Evolutionary conservation across 208 protist genomes (phyloP).

Genomic region (Leishmania martiniquensis): DNA sequence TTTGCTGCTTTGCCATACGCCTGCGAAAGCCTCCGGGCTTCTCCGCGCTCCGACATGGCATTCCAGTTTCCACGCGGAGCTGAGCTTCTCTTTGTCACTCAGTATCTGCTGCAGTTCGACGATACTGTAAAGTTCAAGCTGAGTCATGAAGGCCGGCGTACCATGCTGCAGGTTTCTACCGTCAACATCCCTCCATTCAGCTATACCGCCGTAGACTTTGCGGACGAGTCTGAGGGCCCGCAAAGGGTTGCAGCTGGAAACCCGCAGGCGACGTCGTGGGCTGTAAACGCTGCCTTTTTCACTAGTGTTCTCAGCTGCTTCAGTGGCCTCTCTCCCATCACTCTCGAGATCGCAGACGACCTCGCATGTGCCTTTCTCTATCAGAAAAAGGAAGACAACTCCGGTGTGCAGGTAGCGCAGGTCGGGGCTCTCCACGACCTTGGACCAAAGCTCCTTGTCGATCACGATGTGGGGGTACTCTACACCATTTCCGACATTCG

Average conservation of each 20-base stretch:
- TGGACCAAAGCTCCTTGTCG: slow-evolving; percentile 59
- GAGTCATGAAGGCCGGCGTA: slow-evolving; percentile 13
- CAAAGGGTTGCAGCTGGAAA: slow-evolving; percentile 19
- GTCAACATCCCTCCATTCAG: slow-evolving; percentile 54
- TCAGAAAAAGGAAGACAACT: slow-evolving; percentile 34
- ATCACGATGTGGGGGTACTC: slow-evolving; percentile 41
- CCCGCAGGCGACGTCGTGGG: slow-evolving; percentile 38
- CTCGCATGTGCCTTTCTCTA: slow-evolving; percentile 48
- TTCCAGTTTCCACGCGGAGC: slow-evolving; percentile 36
- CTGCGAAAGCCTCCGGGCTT: not conserved
- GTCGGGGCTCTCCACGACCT: slow-evolving; percentile 66
- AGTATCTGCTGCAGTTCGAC: slow-evolving; percentile 47
- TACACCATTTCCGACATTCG: slow-evolving; percentile 51
- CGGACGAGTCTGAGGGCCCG: slow-evolving; percentile 3
- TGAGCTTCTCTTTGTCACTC: slow-evolving; percentile 22
- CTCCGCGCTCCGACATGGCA: slow-evolving; percentile 12
- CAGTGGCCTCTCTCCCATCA: slow-evolving; percentile 39
- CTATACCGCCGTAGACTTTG: slow-evolving; percentile 57
- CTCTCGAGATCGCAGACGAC: slow-evolving; percentile 43
- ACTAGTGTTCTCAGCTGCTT: slow-evolving; percentile 53
- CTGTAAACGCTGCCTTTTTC: slow-evolving; percentile 50
- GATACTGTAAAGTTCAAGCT: slow-evolving; percentile 49
- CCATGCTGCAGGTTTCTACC: slow-evolving; percentile 38
- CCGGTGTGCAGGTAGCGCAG: slow-evolving; percentile 40
- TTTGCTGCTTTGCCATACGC: not conserved